Base-by-base conservation (phyloP, 2,329 filamentous ascomycete species). In the Triangularia setosa region DNA sequence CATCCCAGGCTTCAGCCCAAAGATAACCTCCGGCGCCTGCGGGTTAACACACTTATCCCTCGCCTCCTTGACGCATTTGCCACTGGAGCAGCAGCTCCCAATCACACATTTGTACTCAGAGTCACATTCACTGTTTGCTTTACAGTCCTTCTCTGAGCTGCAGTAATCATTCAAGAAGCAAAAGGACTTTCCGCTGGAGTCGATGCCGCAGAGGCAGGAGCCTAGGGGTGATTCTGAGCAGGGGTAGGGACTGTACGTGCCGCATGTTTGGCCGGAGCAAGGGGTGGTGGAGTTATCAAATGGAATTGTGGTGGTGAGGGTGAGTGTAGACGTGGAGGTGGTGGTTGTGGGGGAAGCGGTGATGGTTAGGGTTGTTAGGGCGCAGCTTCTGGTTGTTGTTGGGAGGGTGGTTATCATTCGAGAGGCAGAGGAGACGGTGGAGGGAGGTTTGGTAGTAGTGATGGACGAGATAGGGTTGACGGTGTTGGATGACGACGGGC, bases 151-250 rank as follows among this genome's bases (percentile, higher is more conserved):
- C 25, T 69, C 65, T 3, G 62, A 24, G n/a, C 21, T 23, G 52
- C 67, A 69, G 25, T 57, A 52, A 44, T 67, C 58, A 24, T 69
- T 60, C n/a, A 64, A 21, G 44, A 67, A 69, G 24, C 67, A 69
- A 44, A 67, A 69, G 33, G 25, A 55, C n/a, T 62, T 52, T 2
- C 67, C 65, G 12, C 57, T 14, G 2, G 64, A 23, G 44, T 68
- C 67, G 24, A 66, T 21, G 4, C 67, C 67, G 55, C 67, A 69
- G 14, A 64, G 58, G 23, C 67, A 69, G 58, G 57, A 56, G 12
- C 63, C 65, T 4, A 69, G 58, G 12, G 65, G 65, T 5, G 14
- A 18, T 3, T 63, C 52, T 24, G 33, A 18, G 56, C 67, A 69
- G 1, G 67, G 40, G 35, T 57, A 64, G 8, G 59, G 28, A 9